Conservation (phyloP, 2,329 filamentous ascomycete genomes). For the Cadophora luteo-olivacea region DNA sequence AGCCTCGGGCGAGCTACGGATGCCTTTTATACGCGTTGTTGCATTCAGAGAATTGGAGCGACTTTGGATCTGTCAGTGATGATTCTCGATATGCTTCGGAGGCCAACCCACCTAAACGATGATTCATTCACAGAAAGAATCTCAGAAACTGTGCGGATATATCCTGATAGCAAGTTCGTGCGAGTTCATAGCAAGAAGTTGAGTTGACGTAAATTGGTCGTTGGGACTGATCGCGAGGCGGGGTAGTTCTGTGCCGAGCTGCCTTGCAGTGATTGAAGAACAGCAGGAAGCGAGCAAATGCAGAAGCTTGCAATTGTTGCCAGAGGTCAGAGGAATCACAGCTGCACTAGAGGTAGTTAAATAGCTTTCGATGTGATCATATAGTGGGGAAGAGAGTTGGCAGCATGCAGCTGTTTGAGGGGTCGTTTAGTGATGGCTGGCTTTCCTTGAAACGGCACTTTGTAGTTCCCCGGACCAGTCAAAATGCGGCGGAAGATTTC, state of each 20-base stretch:
- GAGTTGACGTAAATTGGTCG: background rate
- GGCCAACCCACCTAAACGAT: constrained; percentile 1
- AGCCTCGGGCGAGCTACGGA: background rate
- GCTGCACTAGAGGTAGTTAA: background rate
- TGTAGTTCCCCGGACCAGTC: constrained; percentile 3
- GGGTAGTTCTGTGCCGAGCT: background rate
- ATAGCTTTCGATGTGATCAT: background rate
- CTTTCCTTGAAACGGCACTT: background rate
- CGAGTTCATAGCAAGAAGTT: constrained; percentile 14
- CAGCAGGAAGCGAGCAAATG: background rate
- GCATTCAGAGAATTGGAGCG: background rate
- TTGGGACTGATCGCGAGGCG: background rate
- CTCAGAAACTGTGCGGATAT: constrained; percentile 8
- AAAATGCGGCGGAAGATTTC: background rate
- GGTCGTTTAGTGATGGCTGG: background rate
- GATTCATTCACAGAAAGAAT: background rate
- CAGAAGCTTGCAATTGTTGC: background rate
- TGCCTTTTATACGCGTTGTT: background rate
- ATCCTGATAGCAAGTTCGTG: constrained; percentile 8
- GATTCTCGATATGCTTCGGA: background rate
- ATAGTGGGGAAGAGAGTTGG: background rate
- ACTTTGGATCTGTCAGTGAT: background rate
- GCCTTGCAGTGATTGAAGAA: background rate
- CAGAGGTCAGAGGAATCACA: background rate
- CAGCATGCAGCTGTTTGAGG: constrained; percentile 1